Conservation (phyloP, 2,329 filamentous ascomycete genomes). For the Dichotomopilus funicola region DNA sequence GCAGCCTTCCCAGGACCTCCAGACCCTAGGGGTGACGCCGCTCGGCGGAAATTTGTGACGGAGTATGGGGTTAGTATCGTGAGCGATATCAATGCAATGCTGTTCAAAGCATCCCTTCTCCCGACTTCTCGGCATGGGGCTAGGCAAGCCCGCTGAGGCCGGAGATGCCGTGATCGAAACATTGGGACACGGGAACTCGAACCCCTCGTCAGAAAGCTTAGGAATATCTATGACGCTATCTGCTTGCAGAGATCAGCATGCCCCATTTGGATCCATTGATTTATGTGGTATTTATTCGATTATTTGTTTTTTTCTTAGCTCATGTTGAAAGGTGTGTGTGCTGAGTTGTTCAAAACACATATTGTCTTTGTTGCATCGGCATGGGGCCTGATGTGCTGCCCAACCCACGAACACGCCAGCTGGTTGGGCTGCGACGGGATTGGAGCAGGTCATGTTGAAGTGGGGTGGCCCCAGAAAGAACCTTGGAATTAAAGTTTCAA, state of each 20-base stretch:
- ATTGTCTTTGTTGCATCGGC: slow-evolving; percentile 31
- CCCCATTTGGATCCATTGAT: slow-evolving; percentile 3
- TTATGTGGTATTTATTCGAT: not conserved
- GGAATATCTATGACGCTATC: too few relatives aligned
- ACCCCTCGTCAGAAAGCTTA: too few relatives aligned
- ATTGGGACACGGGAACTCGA: too few relatives aligned
- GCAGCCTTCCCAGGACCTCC: not conserved
- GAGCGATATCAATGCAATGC: too few relatives aligned
- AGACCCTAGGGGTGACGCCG: not conserved
- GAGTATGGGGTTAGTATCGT: too few relatives aligned
- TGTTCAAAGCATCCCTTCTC: too few relatives aligned
- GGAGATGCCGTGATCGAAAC: too few relatives aligned
- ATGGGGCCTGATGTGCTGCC: slow-evolving; percentile 39
- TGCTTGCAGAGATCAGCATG: too few relatives aligned
- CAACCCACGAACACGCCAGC: slow-evolving; percentile 37
- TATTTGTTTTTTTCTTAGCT: not conserved
- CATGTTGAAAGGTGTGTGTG: slow-evolving; percentile 25
- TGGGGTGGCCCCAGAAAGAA: slow-evolving; percentile 8
- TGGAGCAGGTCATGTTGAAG: slow-evolving; percentile 15
- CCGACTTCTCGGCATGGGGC: too few relatives aligned
- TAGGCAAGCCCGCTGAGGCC: too few relatives aligned
- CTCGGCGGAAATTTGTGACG: too few relatives aligned
- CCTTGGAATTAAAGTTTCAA: not conserved
- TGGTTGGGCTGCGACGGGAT: slow-evolving; percentile 33
- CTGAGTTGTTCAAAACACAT: slow-evolving; percentile 41